Conservation (phyloP, 2,329 filamentous ascomycete genomes). For the Pseudocercospora musae region DNA sequence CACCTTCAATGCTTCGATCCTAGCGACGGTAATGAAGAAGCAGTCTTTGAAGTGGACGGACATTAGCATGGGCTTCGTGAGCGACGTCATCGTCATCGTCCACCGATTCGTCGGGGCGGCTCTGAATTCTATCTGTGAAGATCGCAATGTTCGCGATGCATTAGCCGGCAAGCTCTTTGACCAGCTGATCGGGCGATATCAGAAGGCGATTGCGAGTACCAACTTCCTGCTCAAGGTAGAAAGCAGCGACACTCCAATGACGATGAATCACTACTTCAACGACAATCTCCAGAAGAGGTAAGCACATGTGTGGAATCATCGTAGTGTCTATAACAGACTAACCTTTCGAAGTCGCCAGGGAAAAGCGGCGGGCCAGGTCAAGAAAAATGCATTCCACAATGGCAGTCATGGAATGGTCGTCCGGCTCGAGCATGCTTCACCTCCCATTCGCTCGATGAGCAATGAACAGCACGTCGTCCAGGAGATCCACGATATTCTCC, state of each 20-base stretch:
- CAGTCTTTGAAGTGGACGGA: constrained; percentile 45
- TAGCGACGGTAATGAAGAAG: constrained; percentile 38
- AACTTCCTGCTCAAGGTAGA: constrained; percentile 55
- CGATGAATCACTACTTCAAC: constrained; percentile 55
- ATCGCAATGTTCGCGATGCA: constrained; percentile 43
- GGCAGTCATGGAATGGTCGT: no score
- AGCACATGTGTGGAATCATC: no score
- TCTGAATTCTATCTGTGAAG: constrained; percentile 45
- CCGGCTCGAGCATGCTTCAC: no score
- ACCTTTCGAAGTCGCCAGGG: no score
- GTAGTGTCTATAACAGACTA: no score
- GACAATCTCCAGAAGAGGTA: constrained; percentile 43
- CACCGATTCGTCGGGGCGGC: constrained; percentile 52
- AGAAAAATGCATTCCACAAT: no score
- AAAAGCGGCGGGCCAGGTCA: no score
- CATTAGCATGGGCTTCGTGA: constrained; percentile 50
- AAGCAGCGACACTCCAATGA: constrained; percentile 45
- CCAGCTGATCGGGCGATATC: constrained; percentile 47
- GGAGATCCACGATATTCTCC: constrained; percentile 59
- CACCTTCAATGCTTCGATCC: constrained; percentile 42
- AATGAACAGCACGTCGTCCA: constrained; percentile 43
- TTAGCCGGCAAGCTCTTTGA: constrained; percentile 52
- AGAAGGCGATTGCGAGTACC: constrained; percentile 48
- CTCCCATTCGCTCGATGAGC: no score
- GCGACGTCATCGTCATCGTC: constrained; percentile 50